Evolutionary conservation across 2,329 filamentous ascomycete genomes (phyloP).

Genomic region (Bipolaris bicolor): DNA sequence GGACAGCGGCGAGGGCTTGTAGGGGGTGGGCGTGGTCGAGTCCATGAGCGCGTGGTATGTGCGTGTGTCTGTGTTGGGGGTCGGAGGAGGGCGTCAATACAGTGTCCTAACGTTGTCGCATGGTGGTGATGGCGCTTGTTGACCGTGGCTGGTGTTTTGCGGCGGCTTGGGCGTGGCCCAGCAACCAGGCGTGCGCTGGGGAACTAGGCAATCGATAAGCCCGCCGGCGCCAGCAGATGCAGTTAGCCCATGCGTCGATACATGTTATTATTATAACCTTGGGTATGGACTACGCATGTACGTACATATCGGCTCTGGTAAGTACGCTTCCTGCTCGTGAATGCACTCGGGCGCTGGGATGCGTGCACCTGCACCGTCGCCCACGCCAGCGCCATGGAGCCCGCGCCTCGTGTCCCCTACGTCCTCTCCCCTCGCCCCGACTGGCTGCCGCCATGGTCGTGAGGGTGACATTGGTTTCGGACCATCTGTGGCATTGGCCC

Average conservation of each 20-base stretch:
- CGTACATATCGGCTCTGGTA: too few relatives aligned
- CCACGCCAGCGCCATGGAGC: background rate
- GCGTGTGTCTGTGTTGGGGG: background rate
- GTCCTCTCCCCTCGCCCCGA: background rate
- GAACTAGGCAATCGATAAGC: slow-evolving; percentile 9
- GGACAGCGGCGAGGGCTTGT: slow-evolving; percentile 53
- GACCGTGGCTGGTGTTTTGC: slow-evolving; percentile 11
- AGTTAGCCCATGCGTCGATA: too few relatives aligned
- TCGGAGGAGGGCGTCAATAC: background rate
- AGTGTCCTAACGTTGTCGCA: slow-evolving; percentile 4
- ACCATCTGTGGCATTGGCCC: slow-evolving; percentile 16
- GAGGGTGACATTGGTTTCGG: slow-evolving; percentile 15
- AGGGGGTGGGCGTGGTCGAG: slow-evolving; percentile 45
- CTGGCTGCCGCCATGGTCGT: background rate
- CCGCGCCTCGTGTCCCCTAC: background rate
- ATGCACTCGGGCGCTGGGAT: background rate
- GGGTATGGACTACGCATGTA: too few relatives aligned
- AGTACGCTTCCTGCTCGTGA: background rate
- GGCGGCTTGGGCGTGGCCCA: slow-evolving; percentile 6
- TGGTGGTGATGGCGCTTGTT: background rate
- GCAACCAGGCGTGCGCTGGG: background rate
- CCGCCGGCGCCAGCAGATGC: background rate
- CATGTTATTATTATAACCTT: background rate
- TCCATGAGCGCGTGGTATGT: slow-evolving; percentile 12
- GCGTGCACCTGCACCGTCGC: background rate